Conservation (phyloP, 2,329 filamentous ascomycete genomes). For the Alternaria sp. region DNA sequence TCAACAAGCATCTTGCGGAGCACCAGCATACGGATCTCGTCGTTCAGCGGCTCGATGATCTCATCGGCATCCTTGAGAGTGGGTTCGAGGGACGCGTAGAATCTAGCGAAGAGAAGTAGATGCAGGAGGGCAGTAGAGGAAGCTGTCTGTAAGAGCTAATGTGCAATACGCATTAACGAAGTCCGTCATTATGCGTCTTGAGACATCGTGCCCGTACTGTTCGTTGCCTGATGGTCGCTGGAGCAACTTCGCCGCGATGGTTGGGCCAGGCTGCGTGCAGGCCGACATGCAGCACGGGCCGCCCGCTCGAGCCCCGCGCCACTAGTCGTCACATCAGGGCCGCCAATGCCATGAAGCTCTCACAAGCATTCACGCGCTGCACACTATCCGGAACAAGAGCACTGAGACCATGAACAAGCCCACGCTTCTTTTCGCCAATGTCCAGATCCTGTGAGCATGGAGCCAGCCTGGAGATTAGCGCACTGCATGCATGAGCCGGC, state of each 20-base stretch:
- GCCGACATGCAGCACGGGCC: neutral
- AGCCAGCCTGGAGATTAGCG: too few species aligned
- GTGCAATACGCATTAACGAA: neutral
- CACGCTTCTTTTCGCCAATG: neutral
- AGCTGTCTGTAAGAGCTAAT: neutral
- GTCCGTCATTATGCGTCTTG: neutral
- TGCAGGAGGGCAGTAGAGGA: conserved; percentile 31
- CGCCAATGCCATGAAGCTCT: neutral
- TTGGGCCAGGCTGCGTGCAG: neutral
- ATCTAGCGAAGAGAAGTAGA: conserved; percentile 34
- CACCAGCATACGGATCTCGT: conserved; percentile 80
- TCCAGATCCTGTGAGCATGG: neutral
- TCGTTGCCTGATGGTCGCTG: neutral
- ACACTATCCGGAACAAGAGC: neutral
- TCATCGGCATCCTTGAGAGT: conserved; percentile 74
- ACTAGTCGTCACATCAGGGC: neutral
- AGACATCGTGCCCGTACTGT: neutral
- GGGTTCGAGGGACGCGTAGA: conserved; percentile 68
- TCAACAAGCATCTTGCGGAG: conserved; percentile 71
- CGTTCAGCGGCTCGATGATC: conserved; percentile 72
- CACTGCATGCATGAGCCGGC: too few species aligned
- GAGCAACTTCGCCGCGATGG: neutral
- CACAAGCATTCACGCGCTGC: neutral
- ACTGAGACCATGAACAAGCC: neutral
- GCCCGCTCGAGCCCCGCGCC: neutral